Percentiles rank a stretch among this genome's conserved stretches.
Conservation (phyloP, 1,139 yeast species). For the Pichia sp. region DNA sequence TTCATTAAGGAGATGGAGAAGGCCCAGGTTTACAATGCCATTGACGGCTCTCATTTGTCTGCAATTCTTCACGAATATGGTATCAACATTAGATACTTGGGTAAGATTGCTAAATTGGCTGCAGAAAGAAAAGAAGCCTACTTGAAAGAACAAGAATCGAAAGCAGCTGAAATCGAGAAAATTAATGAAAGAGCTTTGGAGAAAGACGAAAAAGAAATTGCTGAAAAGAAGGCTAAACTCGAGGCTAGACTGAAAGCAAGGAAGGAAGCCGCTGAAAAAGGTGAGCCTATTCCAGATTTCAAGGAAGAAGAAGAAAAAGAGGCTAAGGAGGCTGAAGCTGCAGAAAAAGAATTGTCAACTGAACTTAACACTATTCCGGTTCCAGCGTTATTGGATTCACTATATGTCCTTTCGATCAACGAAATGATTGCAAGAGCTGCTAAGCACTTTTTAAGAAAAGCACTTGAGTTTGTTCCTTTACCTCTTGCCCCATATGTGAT, state of each 20-base stretch:
- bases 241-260: slow-evolving; percentile 31
- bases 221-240: slow-evolving; percentile 29
- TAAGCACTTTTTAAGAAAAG: slow-evolving; percentile 66
- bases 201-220: slow-evolving; percentile 35
- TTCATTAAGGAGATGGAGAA: slow-evolving; percentile 52
- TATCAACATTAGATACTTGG: slow-evolving; percentile 85
- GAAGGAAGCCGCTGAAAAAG: slow-evolving; percentile 38
- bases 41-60: slow-evolving; percentile 76
- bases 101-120: slow-evolving; percentile 45
- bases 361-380: slow-evolving; percentile 43
- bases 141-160: slow-evolving; percentile 21
- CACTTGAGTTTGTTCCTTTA: slow-evolving; percentile 47
- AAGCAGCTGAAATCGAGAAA: slow-evolving; percentile 27
- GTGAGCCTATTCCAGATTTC: slow-evolving; percentile 33
- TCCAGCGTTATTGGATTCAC: slow-evolving; percentile 42
- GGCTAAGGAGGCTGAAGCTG: slow-evolving; percentile 36
- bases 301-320: slow-evolving; percentile 32
- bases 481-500: slow-evolving; percentile 55
- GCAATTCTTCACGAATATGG: slow-evolving; percentile 71
- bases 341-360: slow-evolving; percentile 34
- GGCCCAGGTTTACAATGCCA: slow-evolving; percentile 42
- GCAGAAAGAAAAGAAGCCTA: slow-evolving; percentile 26
- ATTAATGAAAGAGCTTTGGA: slow-evolving; percentile 28
- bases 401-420: slow-evolving; percentile 48
- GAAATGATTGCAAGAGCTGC: slow-evolving; percentile 78